phyloP scores from a whole-genome alignment of 352 stramenopile species.

The Globisporangium camurandrum region DNA sequence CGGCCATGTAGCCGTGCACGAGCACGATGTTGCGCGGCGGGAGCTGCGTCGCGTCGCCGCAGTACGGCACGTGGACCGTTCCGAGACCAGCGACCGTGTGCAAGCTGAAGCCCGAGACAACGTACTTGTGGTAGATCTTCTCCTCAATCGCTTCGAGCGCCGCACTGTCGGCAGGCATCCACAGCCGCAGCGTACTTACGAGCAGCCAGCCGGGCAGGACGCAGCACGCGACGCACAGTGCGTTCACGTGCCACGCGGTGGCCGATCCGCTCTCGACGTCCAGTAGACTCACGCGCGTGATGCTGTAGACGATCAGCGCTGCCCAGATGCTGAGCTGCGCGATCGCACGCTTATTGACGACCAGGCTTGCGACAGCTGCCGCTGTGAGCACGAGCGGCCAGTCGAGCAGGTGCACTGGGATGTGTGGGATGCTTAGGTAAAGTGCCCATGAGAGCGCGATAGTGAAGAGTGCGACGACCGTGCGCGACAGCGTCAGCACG shows the following conservation, averaged over 20 bases:
- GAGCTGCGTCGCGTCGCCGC: constrained; percentile 41
- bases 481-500: constrained; percentile 35
- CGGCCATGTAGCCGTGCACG: constrained; percentile 70
- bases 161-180: constrained; percentile 43
- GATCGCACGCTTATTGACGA: constrained; percentile 1
- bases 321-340: constrained; percentile 21
- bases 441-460: constrained; percentile 31
- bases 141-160: constrained; percentile 46
- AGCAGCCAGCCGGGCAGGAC: constrained; percentile 44
- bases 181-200: constrained; percentile 39
- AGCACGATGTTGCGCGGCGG: constrained; percentile 56
- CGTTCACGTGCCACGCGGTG: constrained; percentile 25
- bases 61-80: constrained; percentile 72
- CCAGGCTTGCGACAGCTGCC: constrained; percentile 13
- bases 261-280: constrained; percentile 20
- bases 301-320: constrained; percentile 35
- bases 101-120: constrained; percentile 45
- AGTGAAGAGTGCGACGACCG: constrained; percentile 20
- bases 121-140: constrained; percentile 63
- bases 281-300: constrained; percentile 31
- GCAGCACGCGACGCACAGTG: constrained; percentile 32
- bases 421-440: constrained; percentile 45
- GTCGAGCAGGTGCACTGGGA: constrained; percentile 39
- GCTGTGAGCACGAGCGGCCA: constrained; percentile 49
- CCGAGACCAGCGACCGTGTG: constrained; percentile 55